These are phyloP conservation scores for Wallacemonas collosoma DNA, from an alignment of 208 protist genomes.

Conservation along the genomic window DNA sequence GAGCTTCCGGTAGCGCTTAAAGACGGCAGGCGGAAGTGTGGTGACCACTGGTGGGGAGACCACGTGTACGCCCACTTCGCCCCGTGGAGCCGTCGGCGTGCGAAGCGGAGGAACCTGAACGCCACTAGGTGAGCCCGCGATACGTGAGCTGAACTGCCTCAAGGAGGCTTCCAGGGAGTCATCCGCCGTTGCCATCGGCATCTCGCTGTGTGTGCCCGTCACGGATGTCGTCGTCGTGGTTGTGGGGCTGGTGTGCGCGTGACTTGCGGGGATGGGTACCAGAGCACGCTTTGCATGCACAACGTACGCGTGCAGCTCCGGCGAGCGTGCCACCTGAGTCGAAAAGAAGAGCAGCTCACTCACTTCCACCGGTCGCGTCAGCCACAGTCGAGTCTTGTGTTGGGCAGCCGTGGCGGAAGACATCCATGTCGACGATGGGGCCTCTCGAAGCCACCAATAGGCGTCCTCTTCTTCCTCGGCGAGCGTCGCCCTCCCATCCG, in stretches of 20 bases:
- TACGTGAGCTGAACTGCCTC: not conserved
- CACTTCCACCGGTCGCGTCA: constrained; percentile 10
- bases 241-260: constrained; percentile 19
- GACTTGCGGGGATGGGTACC: not conserved
- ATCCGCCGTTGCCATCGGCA: not conserved
- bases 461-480: too few species aligned
- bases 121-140: too few species aligned
- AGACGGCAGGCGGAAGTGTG: constrained; percentile 8
- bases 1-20: constrained; percentile 26
- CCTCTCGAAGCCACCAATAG: too few species aligned
- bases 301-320: constrained; percentile 17
- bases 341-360: constrained; percentile 13
- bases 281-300: not conserved
- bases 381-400: not conserved
- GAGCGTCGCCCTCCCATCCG: too few species aligned
- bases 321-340: not conserved
- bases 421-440: too few species aligned
- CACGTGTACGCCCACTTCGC: too few species aligned
- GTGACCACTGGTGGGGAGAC: constrained; percentile 8
- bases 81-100: too few species aligned
- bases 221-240: not conserved
- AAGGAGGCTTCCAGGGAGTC: not conserved
- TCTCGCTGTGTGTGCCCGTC: not conserved
- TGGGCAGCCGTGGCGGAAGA: not conserved
- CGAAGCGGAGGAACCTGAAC: too few species aligned